Percentiles rank a stretch among this genome's conserved stretches.
These are phyloP conservation scores for Ajuga reptans DNA, from an alignment of 305 asterid species.

Conservation along the genomic window DNA sequence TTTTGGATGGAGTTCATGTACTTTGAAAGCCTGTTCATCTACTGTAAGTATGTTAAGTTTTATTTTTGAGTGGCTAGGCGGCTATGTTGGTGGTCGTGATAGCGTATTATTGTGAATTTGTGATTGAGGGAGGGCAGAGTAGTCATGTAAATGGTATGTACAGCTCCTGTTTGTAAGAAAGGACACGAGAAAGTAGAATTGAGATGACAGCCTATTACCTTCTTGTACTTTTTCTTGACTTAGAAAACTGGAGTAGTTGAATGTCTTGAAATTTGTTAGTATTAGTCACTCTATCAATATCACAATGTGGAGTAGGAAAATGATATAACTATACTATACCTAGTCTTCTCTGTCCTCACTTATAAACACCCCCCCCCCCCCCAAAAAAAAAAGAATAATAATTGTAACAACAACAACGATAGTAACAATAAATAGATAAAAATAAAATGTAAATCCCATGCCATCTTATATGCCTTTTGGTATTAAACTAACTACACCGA, in stretches of 20 bases:
- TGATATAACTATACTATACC: neutral
- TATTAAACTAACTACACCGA: neutral
- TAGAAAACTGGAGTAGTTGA: constrained; percentile 5
- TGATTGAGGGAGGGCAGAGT: neutral
- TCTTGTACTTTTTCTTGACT: neutral
- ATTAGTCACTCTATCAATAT: neutral
- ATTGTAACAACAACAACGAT: too few species aligned
- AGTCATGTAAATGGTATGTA: neutral
- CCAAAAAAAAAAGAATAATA: too few species aligned
- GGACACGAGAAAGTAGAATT: constrained; percentile 14
- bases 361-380: neutral
- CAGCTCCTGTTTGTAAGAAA: constrained; percentile 13
- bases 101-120: constrained; percentile 4
- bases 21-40: constrained; percentile 53
- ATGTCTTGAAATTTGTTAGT: neutral
- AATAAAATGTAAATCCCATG: too few species aligned
- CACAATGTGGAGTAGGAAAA: neutral
- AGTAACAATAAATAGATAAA: too few species aligned
- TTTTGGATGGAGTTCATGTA: constrained; percentile 31
- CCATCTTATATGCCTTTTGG: neutral
- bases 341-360: neutral
- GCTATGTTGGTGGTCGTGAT: constrained; percentile 9
- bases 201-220: neutral
- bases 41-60: constrained; percentile 35
- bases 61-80: neutral